These are phyloP conservation scores for Trichosporon faecale DNA, from an alignment of 1,284 basidiomycete species.

Conservation along the genomic window DNA sequence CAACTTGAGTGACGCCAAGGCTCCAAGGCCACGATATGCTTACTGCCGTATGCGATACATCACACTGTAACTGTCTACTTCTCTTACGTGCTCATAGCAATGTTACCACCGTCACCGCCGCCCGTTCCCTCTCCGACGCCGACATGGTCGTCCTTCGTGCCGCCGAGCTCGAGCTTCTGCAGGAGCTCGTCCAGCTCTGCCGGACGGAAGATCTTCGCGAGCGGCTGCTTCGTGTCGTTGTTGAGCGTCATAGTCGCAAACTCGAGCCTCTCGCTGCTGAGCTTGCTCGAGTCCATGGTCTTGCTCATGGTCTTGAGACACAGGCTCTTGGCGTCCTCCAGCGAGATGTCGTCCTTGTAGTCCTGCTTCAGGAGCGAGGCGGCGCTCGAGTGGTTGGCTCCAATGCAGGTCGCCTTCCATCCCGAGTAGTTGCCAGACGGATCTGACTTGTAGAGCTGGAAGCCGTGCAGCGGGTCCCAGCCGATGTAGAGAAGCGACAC, in stretches of 20 bases:
- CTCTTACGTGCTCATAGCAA: constrained; percentile 46
- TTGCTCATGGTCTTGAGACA: constrained; percentile 96
- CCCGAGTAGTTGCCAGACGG: constrained; percentile 98
- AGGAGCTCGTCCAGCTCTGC: constrained; percentile 86
- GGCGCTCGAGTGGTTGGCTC: constrained; percentile 80
- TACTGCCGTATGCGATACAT: constrained; percentile 4
- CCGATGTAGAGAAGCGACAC: constrained; percentile 95
- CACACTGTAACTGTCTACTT: constrained; percentile 4
- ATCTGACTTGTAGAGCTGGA: constrained; percentile 98
- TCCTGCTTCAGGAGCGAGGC: constrained; percentile 83
- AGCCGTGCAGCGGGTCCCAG: constrained; percentile 90
- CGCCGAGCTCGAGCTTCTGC: constrained; percentile 75
- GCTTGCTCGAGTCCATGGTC: constrained; percentile 97
- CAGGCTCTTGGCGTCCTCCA: constrained; percentile 87
- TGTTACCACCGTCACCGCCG: constrained; percentile 47
- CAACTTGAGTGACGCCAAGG: background rate
- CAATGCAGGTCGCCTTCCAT: constrained; percentile 98
- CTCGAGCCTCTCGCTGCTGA: constrained; percentile 94
- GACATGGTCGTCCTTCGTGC: constrained; percentile 65
- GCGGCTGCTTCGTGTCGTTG: constrained; percentile 69
- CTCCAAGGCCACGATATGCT: background rate
- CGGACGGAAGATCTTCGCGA: constrained; percentile 89
- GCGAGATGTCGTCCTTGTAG: constrained; percentile 89
- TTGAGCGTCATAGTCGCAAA: constrained; percentile 90
- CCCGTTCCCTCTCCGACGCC: constrained; percentile 49